Evolutionary conservation across 768 basidiomycete genomes (phyloP).

Genomic region (Tricholoma terreum): DNA sequence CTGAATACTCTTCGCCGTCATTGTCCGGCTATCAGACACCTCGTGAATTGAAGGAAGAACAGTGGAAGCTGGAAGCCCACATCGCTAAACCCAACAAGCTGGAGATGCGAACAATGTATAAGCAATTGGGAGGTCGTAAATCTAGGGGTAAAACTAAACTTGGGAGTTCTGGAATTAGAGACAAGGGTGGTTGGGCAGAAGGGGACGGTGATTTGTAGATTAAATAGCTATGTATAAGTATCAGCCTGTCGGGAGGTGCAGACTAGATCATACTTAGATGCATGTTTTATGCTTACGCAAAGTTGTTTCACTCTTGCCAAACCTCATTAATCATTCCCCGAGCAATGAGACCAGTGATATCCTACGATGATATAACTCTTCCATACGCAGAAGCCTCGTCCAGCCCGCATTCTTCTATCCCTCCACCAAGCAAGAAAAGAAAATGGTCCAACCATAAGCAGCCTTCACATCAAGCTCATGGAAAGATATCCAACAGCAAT

Average conservation of each 20-base stretch:
- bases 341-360: slow-evolving; percentile 44
- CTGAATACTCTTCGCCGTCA: slow-evolving; percentile 50
- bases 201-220: slow-evolving; percentile 17
- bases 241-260: not conserved
- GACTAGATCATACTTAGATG: too few relatives aligned
- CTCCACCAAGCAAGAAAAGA: slow-evolving; percentile 54
- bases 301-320: too few relatives aligned
- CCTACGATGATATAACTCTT: slow-evolving; percentile 62
- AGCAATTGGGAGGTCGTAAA: slow-evolving; percentile 85
- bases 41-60: slow-evolving; percentile 73
- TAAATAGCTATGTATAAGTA: not conserved
- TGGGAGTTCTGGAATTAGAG: slow-evolving; percentile 60
- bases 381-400: slow-evolving; percentile 29
- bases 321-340: too few relatives aligned
- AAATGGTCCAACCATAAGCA: slow-evolving; percentile 37
- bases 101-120: slow-evolving; percentile 91
- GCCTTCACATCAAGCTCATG: slow-evolving; percentile 13
- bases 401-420: slow-evolving; percentile 13
- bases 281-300: too few relatives aligned
- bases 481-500: slow-evolving; percentile 35
- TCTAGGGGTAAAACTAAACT: slow-evolving; percentile 70
- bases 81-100: slow-evolving; percentile 62
- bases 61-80: slow-evolving; percentile 56
- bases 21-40: slow-evolving; percentile 75
- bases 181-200: slow-evolving; percentile 75